A percentile compares a stretch with the other conserved stretches of the same genome.
phyloP scores from a whole-genome alignment of 2,329 filamentous ascomycete species.

The Myriangium duriaei region DNA sequence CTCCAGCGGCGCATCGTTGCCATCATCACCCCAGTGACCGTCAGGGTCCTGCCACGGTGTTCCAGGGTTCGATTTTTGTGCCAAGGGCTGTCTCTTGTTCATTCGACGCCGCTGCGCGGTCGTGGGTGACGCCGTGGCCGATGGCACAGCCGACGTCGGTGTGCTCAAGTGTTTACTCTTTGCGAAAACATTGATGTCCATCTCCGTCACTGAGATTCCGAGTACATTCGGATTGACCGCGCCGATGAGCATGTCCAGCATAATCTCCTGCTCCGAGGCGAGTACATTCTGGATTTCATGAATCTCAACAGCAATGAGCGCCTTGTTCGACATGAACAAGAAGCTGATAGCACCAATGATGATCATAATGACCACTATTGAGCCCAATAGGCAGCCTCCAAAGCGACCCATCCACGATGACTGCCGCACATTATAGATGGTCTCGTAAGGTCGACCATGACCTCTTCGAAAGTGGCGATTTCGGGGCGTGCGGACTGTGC shows the following conservation, averaged over 20 bases:
- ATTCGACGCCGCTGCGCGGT: not conserved
- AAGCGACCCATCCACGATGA: slow-evolving; percentile 44
- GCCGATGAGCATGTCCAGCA: slow-evolving; percentile 79
- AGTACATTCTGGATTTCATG: slow-evolving; percentile 77
- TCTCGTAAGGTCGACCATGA: slow-evolving; percentile 41
- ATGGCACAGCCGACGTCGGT: slow-evolving; percentile 1
- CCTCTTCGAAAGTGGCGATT: slow-evolving; percentile 28
- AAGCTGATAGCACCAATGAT: slow-evolving; percentile 79
- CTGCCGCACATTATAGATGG: slow-evolving; percentile 28
- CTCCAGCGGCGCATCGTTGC: slow-evolving; percentile 46
- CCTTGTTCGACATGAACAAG: slow-evolving; percentile 82
- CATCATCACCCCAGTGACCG: slow-evolving; percentile 15
- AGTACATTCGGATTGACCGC: slow-evolving; percentile 91
- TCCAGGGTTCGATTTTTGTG: not conserved
- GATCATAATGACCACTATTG: slow-evolving; percentile 66
- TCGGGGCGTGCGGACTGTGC: slow-evolving; percentile 49
- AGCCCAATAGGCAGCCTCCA: slow-evolving; percentile 77
- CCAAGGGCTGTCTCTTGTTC: slow-evolving; percentile 2
- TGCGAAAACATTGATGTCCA: slow-evolving; percentile 87
- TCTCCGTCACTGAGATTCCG: slow-evolving; percentile 69
- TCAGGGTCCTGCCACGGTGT: slow-evolving; percentile 12
- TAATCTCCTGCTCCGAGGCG: slow-evolving; percentile 86
- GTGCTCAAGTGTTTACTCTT: slow-evolving; percentile 77
- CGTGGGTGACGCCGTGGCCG: slow-evolving; percentile 12
- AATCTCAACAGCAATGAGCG: slow-evolving; percentile 66